Evolutionary conservation across 163 green algal genomes (phyloP).

Genomic region (Prototheca cutis): DNA sequence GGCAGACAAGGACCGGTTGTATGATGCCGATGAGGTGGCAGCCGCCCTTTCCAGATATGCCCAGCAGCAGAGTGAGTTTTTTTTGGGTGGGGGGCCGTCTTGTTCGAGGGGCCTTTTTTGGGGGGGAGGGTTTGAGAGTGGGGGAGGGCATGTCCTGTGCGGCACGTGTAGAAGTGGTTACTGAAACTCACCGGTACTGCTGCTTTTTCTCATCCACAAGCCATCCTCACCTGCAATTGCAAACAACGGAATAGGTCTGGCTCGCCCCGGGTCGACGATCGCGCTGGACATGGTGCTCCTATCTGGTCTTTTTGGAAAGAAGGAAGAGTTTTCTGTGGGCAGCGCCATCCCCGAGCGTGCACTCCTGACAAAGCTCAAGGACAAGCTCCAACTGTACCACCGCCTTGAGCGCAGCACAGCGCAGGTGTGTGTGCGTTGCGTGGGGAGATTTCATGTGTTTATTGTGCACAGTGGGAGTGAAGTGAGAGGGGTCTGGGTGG

Average conservation of each 20-base stretch:
- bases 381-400: conserved; percentile 37
- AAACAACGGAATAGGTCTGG: too few relatives aligned
- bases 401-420: conserved; percentile 11
- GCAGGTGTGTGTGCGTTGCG: conserved; percentile 14
- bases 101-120: too few relatives aligned
- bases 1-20: conserved; percentile 29
- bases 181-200: too few relatives aligned
- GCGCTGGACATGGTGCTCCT: conserved; percentile 33
- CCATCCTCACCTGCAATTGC: too few relatives aligned
- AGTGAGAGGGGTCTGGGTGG: neutral
- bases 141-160: too few relatives aligned
- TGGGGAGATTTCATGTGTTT: neutral
- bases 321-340: conserved; percentile 29
- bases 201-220: too few relatives aligned
- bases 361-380: conserved; percentile 22
- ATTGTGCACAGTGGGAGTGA: too few relatives aligned
- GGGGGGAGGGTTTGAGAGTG: too few relatives aligned
- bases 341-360: conserved; percentile 6
- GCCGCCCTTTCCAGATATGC: conserved; percentile 21
- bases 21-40: conserved; percentile 18
- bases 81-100: neutral
- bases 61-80: neutral
- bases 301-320: conserved; percentile 35
- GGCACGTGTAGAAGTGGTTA: too few relatives aligned
- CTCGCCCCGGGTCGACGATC: neutral